A percentile compares a stretch with the other conserved stretches of the same genome.
Evolutionary conservation across 2,329 filamentous ascomycete genomes (phyloP).

Genomic region (Verticillium klebahnii): DNA sequence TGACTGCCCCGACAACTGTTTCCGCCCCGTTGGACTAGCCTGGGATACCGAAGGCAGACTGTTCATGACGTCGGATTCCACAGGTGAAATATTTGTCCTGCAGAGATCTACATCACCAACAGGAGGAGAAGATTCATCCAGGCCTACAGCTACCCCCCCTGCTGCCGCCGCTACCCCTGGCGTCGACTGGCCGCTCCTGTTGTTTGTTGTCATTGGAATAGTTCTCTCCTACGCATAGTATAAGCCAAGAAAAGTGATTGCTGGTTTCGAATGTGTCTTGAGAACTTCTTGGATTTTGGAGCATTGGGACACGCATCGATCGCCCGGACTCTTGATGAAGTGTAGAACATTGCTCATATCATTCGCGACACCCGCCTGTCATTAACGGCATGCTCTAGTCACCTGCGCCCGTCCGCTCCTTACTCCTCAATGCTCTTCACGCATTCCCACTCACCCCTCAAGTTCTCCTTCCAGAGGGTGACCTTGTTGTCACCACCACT

Average conservation of each 20-base stretch:
- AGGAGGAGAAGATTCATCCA: neutral
- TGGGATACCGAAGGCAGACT: conserved; percentile 35
- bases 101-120: neutral
- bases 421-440: conserved; percentile 95
- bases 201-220: neutral
- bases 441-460: conserved; percentile 94
- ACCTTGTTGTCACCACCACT: conserved; percentile 96
- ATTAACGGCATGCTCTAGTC: conserved; percentile 14
- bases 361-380: neutral
- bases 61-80: conserved; percentile 48
- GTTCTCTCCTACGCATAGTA: neutral
- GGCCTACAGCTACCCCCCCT: neutral
- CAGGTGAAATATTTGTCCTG: conserved; percentile 51
- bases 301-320: too few species aligned
- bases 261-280: too few species aligned
- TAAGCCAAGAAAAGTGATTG: neutral
- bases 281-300: too few species aligned
- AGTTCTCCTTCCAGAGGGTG: conserved; percentile 96
- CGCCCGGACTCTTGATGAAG: too few species aligned
- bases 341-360: neutral
- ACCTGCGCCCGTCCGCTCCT: conserved; percentile 3
- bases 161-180: neutral
- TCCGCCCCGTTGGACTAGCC: conserved; percentile 46
- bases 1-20: conserved; percentile 42
- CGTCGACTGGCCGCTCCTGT: neutral